Evolutionary conservation across 352 stramenopile genomes (phyloP).

Genomic region (Phytophthora hibernalis): DNA sequence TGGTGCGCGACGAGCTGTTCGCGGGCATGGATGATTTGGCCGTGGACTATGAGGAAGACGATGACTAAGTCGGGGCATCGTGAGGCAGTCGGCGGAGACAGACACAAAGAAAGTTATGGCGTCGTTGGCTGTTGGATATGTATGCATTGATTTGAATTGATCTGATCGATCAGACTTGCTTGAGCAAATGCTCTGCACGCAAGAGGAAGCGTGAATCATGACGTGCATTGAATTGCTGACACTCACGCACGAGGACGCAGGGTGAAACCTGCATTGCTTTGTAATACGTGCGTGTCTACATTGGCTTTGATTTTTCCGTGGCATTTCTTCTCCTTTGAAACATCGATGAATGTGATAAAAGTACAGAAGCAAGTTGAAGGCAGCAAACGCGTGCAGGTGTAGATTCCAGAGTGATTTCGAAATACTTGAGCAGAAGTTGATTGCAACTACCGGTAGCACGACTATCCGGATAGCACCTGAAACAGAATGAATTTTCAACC

Average conservation of each 20-base stretch:
- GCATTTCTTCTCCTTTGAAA: conserved; percentile 27
- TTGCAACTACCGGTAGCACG: conserved; percentile 3
- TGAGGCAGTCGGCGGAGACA: conserved; percentile 12
- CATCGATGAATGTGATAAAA: conserved; percentile 33
- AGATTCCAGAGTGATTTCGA: conserved; percentile 21
- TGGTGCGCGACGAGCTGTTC: conserved; percentile 50
- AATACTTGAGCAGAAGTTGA: conserved; percentile 14
- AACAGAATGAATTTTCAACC: conserved; percentile 18
- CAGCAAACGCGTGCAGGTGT: conserved; percentile 6
- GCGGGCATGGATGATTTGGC: conserved; percentile 81
- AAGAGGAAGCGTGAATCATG: conserved; percentile 28
- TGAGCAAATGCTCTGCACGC: conserved; percentile 24
- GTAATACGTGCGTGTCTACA: conserved; percentile 54
- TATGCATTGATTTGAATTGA: conserved; percentile 42
- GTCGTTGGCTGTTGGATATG: conserved; percentile 32
- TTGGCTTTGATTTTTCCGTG: conserved; percentile 40
- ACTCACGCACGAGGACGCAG: conserved; percentile 20
- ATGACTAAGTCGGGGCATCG: conserved; percentile 47
- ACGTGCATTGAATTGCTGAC: conserved; percentile 20
- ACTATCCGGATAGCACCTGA: conserved; percentile 3
- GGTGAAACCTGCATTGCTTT: conserved; percentile 39
- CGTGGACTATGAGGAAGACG: conserved; percentile 87
- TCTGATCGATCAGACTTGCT: conserved; percentile 18
- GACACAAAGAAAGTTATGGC: conserved; percentile 25
- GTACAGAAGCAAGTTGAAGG: conserved; percentile 23